Evolutionary conservation across 2,329 filamentous ascomycete species (phyloP), one percentile per base, ranked within the genome.

Genomic region (Aspergillus latus): DNA sequence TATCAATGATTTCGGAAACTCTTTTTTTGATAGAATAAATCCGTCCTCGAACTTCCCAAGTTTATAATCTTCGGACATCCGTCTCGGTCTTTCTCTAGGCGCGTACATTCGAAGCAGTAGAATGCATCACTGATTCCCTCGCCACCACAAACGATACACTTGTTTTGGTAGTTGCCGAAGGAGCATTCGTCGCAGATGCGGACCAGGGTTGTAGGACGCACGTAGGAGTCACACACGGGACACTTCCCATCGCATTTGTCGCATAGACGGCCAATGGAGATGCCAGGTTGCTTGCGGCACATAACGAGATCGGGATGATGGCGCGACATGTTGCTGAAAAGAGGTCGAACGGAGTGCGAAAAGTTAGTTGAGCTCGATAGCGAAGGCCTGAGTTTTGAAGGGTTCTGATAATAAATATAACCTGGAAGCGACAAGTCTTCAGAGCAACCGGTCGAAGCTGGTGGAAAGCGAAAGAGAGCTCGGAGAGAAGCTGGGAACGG

Each of bases 241-340:
- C 94, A 99, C 81, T 99, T 99, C 76, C 94, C 94, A 80, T 99
- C 94, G 82, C 94, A 99, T 80, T 99, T 99, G 81, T 99, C 94
- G 84, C 94, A 99, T 72, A 99, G 90, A 56, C 94, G 92, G 73
- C 94, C 94, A 84, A 99, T 96, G 69, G 92, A 90, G 74, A 97
- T 97, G 78, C 94, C 94, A 59, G 93, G 83, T 76, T 96, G 93
- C 81, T 99, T 99, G 80, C 93, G 92, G 85, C 94, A 99, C 93
- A 97, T 97, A 68, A 99, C 94, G 66, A 99, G 88, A 82, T 99
- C 94, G 76, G 92, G 92, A 76, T 97, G 91, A 83, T 96, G 91
- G 79, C 91, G 90, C 72, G 91, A 96, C 91, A 95, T 95, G 72
- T 36, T 82, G 52, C 26, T 54, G 34, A 21, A 15, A 8, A 6